phyloP scores from a whole-genome alignment of 2,329 filamentous ascomycete species.

The Hypomyces rosellus region DNA sequence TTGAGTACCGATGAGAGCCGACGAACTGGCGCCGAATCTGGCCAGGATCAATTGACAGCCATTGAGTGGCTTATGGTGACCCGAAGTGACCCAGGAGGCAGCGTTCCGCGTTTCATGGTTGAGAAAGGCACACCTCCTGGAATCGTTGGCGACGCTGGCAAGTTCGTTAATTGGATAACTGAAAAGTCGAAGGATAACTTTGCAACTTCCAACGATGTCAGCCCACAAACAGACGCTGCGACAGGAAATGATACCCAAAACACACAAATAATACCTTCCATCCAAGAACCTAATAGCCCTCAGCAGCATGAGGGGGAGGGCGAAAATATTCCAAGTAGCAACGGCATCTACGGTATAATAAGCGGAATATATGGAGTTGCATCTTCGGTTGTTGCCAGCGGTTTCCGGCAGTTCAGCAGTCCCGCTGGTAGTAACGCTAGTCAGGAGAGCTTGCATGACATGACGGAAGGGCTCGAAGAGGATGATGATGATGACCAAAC shows the following conservation, averaged over 20 bases:
- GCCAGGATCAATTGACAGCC: slow-evolving; percentile 32
- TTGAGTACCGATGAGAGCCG: slow-evolving; percentile 23
- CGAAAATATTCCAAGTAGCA: slow-evolving; percentile 30
- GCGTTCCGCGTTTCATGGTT: slow-evolving; percentile 85
- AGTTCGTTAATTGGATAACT: slow-evolving; percentile 71
- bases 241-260: slow-evolving; percentile 1
- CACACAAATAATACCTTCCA: slow-evolving; percentile 4
- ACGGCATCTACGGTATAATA: slow-evolving; percentile 51
- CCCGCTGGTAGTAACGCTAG: slow-evolving; percentile 21
- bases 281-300: slow-evolving; percentile 23
- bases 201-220: slow-evolving; percentile 10
- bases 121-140: slow-evolving; percentile 78
- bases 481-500: slow-evolving; percentile 21
- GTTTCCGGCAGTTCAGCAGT: slow-evolving; percentile 25
- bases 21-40: slow-evolving; percentile 13
- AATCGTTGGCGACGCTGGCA: slow-evolving; percentile 71
- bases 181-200: slow-evolving; percentile 33
- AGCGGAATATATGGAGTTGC: slow-evolving; percentile 46
- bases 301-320: slow-evolving; percentile 20
- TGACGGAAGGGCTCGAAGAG: slow-evolving; percentile 21
- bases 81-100: slow-evolving; percentile 80
- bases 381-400: slow-evolving; percentile 38
- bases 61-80: slow-evolving; percentile 94
- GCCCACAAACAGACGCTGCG: neutral
- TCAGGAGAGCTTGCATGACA: slow-evolving; percentile 19